Percentiles rank a stretch among this genome's conserved stretches.
These are phyloP conservation scores for Pseudovirgaria hyperparasitica DNA, from an alignment of 2,329 filamentous ascomycete species.

Conservation along the genomic window DNA sequence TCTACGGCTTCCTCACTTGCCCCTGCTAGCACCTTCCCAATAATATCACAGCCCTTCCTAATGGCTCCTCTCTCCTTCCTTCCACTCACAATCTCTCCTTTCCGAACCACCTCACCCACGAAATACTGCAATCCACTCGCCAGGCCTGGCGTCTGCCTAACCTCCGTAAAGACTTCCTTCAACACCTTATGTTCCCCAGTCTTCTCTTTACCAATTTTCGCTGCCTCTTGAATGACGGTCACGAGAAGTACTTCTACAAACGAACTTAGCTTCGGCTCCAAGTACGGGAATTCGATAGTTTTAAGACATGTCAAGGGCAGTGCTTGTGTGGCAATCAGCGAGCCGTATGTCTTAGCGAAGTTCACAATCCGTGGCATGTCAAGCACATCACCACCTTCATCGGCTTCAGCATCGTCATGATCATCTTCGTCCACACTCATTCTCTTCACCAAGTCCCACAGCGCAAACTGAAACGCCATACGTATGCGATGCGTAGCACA, in stretches of 20 bases:
- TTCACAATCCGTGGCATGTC: conserved; percentile 51
- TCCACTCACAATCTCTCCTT: conserved; percentile 47
- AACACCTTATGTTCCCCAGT: conserved; percentile 44
- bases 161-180: conserved; percentile 52
- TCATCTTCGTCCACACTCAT: conserved; percentile 53
- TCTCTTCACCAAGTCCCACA: conserved; percentile 82
- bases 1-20: no score
- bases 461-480: conserved; percentile 74
- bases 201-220: conserved; percentile 34
- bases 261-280: conserved; percentile 61
- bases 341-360: conserved; percentile 53
- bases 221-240: conserved; percentile 56
- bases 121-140: conserved; percentile 69
- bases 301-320: conserved; percentile 47
- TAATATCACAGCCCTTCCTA: conserved; percentile 32
- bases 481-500: conserved; percentile 63
- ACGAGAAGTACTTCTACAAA: conserved; percentile 76
- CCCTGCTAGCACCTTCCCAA: no score
- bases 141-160: conserved; percentile 53
- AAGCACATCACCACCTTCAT: conserved; percentile 37
- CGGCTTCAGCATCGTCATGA: conserved; percentile 41
- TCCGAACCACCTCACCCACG: conserved; percentile 59
- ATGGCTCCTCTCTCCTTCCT: conserved; percentile 40
- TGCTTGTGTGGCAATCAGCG: conserved; percentile 46
- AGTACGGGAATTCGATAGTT: conserved; percentile 63